Evolutionary conservation across 768 basidiomycete genomes (phyloP), one percentile per base, ranked within the genome.

Genomic region (Boletus vinaceobasis): DNA sequence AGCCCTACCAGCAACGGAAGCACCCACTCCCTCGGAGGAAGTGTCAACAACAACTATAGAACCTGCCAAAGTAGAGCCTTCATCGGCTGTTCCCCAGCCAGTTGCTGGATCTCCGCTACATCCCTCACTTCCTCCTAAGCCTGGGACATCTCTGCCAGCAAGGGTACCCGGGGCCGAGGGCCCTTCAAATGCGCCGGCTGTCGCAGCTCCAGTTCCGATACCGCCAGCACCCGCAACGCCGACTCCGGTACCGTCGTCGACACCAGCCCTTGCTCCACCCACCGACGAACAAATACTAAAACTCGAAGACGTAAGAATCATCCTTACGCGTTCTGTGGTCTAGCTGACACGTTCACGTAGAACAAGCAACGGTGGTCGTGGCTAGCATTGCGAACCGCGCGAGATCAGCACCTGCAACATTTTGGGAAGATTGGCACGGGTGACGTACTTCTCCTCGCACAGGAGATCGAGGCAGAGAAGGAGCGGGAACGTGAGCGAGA

Each of bases 381-480:
- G 91, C 78, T 92, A 17, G 87, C 86, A 8, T 78, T 93, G 55
- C 87, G 91, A 19, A 79, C 82, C 39, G 83, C 88, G 50, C 86
- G 90, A 36, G 85, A 89, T 60, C 79, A 79, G 55, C 74, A 92
- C 68, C 67, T 92, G 38, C 82, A 85, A 57, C 84, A 90, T 60
- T 93, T 93, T 59, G 80, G 84, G n/a, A 87, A 83, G 73, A 91
- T 92, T 56, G 89, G 88, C 17, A 84, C 83, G 7, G 90, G 88
- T 8, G 89, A 93, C 57, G 74, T 94, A 56, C 78, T 79, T 46
- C 60, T 75, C 17, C 77, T 79, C 21, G 59, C 65, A 15, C 61
- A 67, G 23, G 68, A 70, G 57, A 71, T 75, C n/a, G 73, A 75
- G 8, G 54, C 62, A 23, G 72, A 75, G 29, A 71, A 65, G 48